Evolutionary conservation across 1,139 yeast species (phyloP).

Genomic region (Casaregolazyma lundiana): DNA sequence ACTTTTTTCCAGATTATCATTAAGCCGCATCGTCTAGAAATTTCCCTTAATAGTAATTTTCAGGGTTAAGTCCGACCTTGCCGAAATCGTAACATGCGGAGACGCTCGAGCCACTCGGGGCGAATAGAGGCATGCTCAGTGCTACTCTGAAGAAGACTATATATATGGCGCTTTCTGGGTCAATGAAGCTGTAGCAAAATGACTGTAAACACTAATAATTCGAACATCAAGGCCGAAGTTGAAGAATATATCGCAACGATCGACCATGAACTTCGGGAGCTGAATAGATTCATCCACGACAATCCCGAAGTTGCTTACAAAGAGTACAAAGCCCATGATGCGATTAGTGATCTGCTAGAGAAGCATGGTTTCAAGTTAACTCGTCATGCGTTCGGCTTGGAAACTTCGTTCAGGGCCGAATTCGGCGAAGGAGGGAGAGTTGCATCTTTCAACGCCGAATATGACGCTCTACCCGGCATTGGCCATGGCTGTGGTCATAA

Average conservation of each 20-base stretch:
- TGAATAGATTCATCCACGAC: conserved; percentile 11
- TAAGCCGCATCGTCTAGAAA: no score
- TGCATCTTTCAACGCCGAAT: conserved; percentile 12
- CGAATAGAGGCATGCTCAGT: no score
- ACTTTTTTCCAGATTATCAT: no score
- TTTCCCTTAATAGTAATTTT: no score
- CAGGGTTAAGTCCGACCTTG: no score
- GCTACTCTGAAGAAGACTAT: no score
- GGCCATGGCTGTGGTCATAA: conserved; percentile 33
- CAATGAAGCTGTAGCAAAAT: neutral
- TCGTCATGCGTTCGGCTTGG: conserved; percentile 15
- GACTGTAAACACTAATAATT: neutral
- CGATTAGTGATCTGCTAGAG: conserved; percentile 12
- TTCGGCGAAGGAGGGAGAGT: conserved; percentile 11
- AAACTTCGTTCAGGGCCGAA: conserved; percentile 12
- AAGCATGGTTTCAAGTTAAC: conserved; percentile 12
- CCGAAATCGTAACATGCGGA: no score
- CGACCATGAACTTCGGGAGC: conserved; percentile 6
- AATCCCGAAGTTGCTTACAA: conserved; percentile 13
- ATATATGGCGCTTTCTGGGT: no score
- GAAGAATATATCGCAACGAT: neutral
- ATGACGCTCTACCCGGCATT: conserved; percentile 26
- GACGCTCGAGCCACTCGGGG: no score
- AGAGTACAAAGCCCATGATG: conserved; percentile 13
- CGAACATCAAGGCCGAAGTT: neutral